Evolutionary conservation across 257 asterid species (phyloP).

Genomic region (Henckelia pumila): DNA sequence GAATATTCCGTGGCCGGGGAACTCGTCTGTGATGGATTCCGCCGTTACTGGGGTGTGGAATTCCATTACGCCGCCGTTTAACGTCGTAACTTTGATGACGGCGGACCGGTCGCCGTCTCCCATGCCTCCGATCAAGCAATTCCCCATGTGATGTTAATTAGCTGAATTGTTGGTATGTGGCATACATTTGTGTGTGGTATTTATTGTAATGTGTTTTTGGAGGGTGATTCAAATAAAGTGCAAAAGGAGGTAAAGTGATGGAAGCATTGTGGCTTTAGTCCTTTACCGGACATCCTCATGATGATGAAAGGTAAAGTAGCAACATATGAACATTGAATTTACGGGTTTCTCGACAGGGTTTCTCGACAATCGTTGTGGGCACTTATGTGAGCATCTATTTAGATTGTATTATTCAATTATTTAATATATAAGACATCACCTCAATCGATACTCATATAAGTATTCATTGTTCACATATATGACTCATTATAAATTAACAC

Average conservation of each 20-base stretch:
- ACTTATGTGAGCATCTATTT: too few species aligned
- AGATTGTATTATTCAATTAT: too few species aligned
- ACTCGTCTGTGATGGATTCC: slow-evolving; percentile 73
- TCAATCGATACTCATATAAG: too few species aligned
- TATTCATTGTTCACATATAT: too few species aligned
- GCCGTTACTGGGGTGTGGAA: slow-evolving; percentile 54
- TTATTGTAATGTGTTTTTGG: too few species aligned
- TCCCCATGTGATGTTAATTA: slow-evolving; percentile 51
- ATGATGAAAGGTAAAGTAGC: not conserved
- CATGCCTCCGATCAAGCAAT: slow-evolving; percentile 64
- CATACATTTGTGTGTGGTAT: not conserved
- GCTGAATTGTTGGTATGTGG: not conserved
- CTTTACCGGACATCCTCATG: not conserved
- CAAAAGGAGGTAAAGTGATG: slow-evolving; percentile 30
- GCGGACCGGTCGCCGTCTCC: slow-evolving; percentile 40
- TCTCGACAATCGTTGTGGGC: too few species aligned
- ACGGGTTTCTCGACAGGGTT: too few species aligned
- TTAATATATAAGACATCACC: too few species aligned
- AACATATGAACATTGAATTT: too few species aligned
- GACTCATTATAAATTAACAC: too few species aligned
- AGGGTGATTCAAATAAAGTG: slow-evolving; percentile 39
- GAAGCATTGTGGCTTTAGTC: not conserved
- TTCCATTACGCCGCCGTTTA: slow-evolving; percentile 79
- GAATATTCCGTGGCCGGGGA: slow-evolving; percentile 82
- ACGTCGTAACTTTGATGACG: slow-evolving; percentile 50